Evolutionary conservation across 1,284 basidiomycete species (phyloP), one percentile per base, ranked within the genome.

Genomic region (Ustilago shanxiensis): DNA sequence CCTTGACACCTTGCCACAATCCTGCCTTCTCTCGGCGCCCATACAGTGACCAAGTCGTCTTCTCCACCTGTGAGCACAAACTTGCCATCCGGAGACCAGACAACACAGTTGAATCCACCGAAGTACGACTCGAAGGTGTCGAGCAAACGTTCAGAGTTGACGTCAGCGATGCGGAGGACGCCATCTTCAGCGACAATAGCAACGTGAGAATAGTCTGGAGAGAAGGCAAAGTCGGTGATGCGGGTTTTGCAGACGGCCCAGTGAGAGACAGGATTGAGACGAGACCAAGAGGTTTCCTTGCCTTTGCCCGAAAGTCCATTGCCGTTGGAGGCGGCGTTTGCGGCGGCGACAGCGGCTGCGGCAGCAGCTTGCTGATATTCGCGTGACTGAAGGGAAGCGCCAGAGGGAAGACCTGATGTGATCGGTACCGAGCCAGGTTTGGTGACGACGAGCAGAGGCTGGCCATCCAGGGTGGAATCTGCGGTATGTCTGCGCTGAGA

Each of bases 1-100:
- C 96, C 97, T 87, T 98, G 95, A 87, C 95, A 98, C 55, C 95
- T 90, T 3, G 96, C 96, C n/a, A 99, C 91, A 14, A 98, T 91
- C 10, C 81, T 64, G 11, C 80, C 79, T 45, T 84, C 82, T 4
- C 80, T 39, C 0, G 79, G 79, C 5, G 80, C 69, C 74, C 79
- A 85, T 2, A 85, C 66, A 1, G 95, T 96, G 54, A 98, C 89
- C 13, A 99, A 89, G 83, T 99, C 96, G 84, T 99, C 96, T 88
- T 98, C 91, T 0, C 93, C 92, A n/a, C 92, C 93, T 0, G 91
- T 91, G 61, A 97, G 87, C 35, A 98, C 91, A 82, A 97, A 95
- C 45, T 94, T 91, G 22, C 94, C 93, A 86, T 98, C 95, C 1
- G 95, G 95, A 10, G 94, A 95, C 95, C 95, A 98, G 0, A 93